A percentile compares a stretch with the other conserved stretches of the same genome.
phyloP scores from a whole-genome alignment of 257 asterid species.

The Plantago elongata region DNA sequence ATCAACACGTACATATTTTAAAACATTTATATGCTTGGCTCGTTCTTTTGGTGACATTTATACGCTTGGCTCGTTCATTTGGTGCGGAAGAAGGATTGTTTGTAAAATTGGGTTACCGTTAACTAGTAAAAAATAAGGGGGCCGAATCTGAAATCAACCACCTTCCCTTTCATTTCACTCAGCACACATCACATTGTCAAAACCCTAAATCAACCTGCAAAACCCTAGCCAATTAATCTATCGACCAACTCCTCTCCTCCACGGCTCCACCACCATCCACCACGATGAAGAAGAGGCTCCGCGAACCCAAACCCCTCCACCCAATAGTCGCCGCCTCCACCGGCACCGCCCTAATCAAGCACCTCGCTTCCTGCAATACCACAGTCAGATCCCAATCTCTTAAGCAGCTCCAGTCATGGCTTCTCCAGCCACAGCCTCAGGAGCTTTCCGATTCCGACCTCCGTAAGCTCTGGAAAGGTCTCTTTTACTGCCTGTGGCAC shows the following conservation, averaged over 20 bases:
- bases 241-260: background rate
- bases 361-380: constrained; percentile 70
- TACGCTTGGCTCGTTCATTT: too few species aligned
- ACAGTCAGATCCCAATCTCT: constrained; percentile 71
- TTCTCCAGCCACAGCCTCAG: constrained; percentile 33
- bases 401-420: constrained; percentile 64
- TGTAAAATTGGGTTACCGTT: too few species aligned
- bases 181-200: background rate
- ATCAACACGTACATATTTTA: too few species aligned
- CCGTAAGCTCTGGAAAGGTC: constrained; percentile 87
- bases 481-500: constrained; percentile 92
- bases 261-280: constrained; percentile 11
- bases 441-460: constrained; percentile 57
- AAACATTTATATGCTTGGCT: too few species aligned
- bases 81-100: too few species aligned
- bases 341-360: constrained; percentile 60
- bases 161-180: too few species aligned
- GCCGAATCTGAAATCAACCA: too few species aligned
- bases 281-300: constrained; percentile 60
- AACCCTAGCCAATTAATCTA: background rate
- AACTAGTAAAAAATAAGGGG: too few species aligned
- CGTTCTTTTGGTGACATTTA: too few species aligned
- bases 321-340: constrained; percentile 42
- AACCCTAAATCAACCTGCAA: constrained; percentile 10
- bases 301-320: constrained; percentile 46